Evolutionary conservation across 345 rosid genomes (phyloP), one percentile per base, ranked within the genome.

Genomic region (Gossypioides kirkii): DNA sequence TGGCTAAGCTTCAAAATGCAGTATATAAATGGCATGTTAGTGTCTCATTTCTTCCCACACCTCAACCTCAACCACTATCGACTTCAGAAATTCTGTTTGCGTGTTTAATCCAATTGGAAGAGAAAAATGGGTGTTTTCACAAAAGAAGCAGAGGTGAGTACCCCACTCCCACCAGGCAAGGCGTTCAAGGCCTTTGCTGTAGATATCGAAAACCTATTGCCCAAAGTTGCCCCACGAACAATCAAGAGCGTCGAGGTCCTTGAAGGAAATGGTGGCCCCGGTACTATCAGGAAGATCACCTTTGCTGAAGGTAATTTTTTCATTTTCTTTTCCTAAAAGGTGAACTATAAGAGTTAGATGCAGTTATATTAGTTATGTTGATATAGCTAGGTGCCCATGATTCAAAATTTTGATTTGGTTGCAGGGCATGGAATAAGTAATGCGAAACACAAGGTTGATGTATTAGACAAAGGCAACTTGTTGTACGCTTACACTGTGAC

Each of bases 261-360:
- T 22, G 54, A 65, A 68, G 91, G 91, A 43, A 73, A 79, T 28
- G 87, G 87, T 7, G 86, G 82, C 0, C 55, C 81, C 3, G 86
- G 84, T 20, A 80, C 66, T 69, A 59, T 80, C 81, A 78, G 75
- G 74, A 26, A 77, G 55, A 10, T 78, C 26, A 73, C 58, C 10
- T 80, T 78, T 13, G 75, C 18, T 43, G 36, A 65, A 65, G 70
- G 69, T 54, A 54, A 46, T 54, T 9, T 54, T 3, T 54, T 54
- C 22, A 23, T 54, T 54, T 54, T 54, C 11, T 46, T 6, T 32
- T 32, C 38, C 5, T 32, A 32, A 32, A 5, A 5, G 38, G 38
- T 32, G 38, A 32, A 32, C 38, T 32, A 32, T 6, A 32, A 6
- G 5, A 32, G 11, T 46, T 10, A 46, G 50, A 46, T 46, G 28